Percentiles rank a stretch among this genome's conserved stretches.
These are phyloP conservation scores for Fistulifera pelliculosa DNA, from an alignment of 108 stramenopile species.

Conservation along the genomic window DNA sequence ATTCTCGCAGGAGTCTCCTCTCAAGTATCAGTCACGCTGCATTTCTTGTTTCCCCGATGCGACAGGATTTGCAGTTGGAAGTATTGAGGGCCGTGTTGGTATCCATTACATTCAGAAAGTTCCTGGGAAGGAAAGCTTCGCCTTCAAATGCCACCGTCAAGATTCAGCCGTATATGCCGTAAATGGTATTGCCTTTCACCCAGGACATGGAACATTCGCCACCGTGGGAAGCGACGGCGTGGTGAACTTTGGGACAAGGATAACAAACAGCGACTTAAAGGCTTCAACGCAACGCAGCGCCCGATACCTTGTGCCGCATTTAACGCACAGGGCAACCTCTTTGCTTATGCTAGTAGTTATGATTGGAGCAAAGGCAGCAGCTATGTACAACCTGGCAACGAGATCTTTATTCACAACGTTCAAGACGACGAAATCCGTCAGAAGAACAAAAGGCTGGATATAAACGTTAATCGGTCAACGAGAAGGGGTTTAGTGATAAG, in stretches of 20 bases:
- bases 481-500: no score
- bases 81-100: constrained; percentile 94
- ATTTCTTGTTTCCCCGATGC: constrained; percentile 78
- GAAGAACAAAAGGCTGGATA: constrained; percentile 37
- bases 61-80: constrained; percentile 90
- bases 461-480: no score
- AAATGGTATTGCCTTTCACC: constrained; percentile 89
- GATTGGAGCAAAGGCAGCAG: constrained; percentile 86
- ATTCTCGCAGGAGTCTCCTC: constrained; percentile 70
- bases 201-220: constrained; percentile 79
- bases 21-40: constrained; percentile 85
- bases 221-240: constrained; percentile 87
- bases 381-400: constrained; percentile 58
- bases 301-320: constrained; percentile 77
- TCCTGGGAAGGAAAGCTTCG: constrained; percentile 79
- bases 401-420: constrained; percentile 75
- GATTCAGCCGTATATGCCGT: constrained; percentile 70
- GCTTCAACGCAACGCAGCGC: constrained; percentile 53
- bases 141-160: constrained; percentile 96
- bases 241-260: constrained; percentile 97
- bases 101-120: constrained; percentile 90
- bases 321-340: constrained; percentile 82
- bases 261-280: constrained; percentile 74
- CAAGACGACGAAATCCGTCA: constrained; percentile 85
- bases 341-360: constrained; percentile 88